Conservation (phyloP, 2,329 filamentous ascomycete species). For the Graphiopsis chlorocephala region DNA sequence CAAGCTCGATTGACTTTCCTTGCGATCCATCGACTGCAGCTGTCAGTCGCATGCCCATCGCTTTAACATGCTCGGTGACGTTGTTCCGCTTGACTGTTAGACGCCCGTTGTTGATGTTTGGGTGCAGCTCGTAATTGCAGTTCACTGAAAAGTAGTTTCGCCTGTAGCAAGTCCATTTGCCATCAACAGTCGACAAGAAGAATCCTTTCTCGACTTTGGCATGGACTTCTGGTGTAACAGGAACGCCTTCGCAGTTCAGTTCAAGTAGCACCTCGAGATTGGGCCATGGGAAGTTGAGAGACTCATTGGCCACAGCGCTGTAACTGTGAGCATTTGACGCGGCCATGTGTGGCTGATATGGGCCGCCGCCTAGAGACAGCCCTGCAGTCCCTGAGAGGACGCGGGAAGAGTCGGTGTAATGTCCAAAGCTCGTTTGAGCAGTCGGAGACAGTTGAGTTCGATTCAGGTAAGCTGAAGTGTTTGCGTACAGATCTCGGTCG, state of each 20-base stretch:
- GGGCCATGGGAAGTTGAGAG: slow-evolving; percentile 45
- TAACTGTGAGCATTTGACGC: slow-evolving; percentile 26
- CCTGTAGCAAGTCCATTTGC: slow-evolving; percentile 88
- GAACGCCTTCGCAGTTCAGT: slow-evolving; percentile 59
- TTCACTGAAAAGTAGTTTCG: slow-evolving; percentile 88
- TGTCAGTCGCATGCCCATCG: slow-evolving; percentile 80
- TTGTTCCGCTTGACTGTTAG: slow-evolving; percentile 55
- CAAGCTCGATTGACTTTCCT: slow-evolving; percentile 75
- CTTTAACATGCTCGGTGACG: slow-evolving; percentile 59
- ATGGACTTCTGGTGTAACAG: slow-evolving; percentile 69
- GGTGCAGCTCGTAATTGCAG: slow-evolving; percentile 71
- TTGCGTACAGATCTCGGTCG: slow-evolving; percentile 29
- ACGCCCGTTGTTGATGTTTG: slow-evolving; percentile 56
- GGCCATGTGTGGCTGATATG: slow-evolving; percentile 27
- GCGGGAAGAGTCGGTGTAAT: slow-evolving; percentile 34
- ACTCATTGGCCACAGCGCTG: slow-evolving; percentile 28
- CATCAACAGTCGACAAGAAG: slow-evolving; percentile 64
- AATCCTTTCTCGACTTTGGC: slow-evolving; percentile 88
- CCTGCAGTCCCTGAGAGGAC: slow-evolving; percentile 21
- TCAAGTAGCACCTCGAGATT: slow-evolving; percentile 53
- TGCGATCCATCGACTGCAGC: slow-evolving; percentile 75
- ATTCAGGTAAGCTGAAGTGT: slow-evolving; percentile 26
- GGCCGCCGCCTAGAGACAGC: slow-evolving; percentile 23
- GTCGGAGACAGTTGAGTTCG: slow-evolving; percentile 29
- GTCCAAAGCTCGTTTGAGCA: slow-evolving; percentile 28